Evolutionary conservation across 768 basidiomycete genomes (phyloP).

Genomic region (Psilocybe tampanensis): DNA sequence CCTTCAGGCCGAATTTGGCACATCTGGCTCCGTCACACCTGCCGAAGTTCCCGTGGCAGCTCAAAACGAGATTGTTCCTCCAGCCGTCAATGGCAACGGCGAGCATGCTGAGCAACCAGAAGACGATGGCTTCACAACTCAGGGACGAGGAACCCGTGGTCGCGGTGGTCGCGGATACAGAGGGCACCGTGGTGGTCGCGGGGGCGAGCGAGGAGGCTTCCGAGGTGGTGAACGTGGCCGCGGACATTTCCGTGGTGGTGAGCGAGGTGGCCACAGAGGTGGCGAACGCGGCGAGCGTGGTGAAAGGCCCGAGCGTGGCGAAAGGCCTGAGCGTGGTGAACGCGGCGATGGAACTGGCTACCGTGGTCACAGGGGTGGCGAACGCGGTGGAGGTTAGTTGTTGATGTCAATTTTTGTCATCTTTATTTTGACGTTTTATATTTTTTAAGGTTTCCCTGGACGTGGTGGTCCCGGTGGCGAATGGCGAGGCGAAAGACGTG

Average conservation of each 20-base stretch:
- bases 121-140: slow-evolving; percentile 70
- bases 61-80: slow-evolving; percentile 18
- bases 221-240: slow-evolving; percentile 29
- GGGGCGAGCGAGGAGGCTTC: slow-evolving; percentile 30
- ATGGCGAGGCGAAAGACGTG: slow-evolving; percentile 47
- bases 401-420: not conserved
- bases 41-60: slow-evolving; percentile 29
- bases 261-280: slow-evolving; percentile 30
- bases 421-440: not conserved
- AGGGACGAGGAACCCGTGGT: slow-evolving; percentile 48
- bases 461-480: slow-evolving; percentile 41
- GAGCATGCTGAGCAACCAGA: slow-evolving; percentile 35
- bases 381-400: slow-evolving; percentile 8
- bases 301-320: not conserved
- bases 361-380: slow-evolving; percentile 14
- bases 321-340: slow-evolving; percentile 14
- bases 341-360: slow-evolving; percentile 42
- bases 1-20: slow-evolving; percentile 76
- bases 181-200: slow-evolving; percentile 29
- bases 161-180: slow-evolving; percentile 35
- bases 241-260: slow-evolving; percentile 37
- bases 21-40: slow-evolving; percentile 73
- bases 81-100: slow-evolving; percentile 32
- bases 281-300: slow-evolving; percentile 38
- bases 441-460: slow-evolving; percentile 33